These are phyloP conservation scores for Boletus reticuloceps DNA, from an alignment of 768 basidiomycete genomes.

Conservation along the genomic window DNA sequence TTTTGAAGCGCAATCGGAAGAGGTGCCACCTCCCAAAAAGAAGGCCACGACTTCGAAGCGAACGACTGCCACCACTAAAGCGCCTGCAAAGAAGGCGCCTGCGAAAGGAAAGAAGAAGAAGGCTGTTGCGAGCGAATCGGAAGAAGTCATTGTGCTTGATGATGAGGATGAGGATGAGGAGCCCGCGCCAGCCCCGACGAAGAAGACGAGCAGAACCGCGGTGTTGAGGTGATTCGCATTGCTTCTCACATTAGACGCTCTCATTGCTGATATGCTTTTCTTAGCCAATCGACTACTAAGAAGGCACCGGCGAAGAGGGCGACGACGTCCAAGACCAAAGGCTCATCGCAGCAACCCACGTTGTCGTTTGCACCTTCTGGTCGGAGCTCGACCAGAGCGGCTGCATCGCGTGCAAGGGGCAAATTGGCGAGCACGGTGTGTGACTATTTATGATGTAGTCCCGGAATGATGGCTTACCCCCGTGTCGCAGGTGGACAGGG, in stretches of 20 bases:
- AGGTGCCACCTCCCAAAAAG: conserved; percentile 42
- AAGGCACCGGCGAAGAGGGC: conserved; percentile 54
- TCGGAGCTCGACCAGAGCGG: conserved; percentile 56
- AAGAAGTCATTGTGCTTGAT: conserved; percentile 53
- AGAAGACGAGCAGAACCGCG: conserved; percentile 62
- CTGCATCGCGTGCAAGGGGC: conserved; percentile 65
- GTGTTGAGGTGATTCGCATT: conserved; percentile 53
- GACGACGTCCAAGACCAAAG: conserved; percentile 33
- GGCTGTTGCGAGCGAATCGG: conserved; percentile 46
- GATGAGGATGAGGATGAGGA: conserved; percentile 56
- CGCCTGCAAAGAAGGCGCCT: conserved; percentile 43
- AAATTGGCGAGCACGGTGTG: conserved; percentile 52
- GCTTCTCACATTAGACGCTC: conserved; percentile 28
- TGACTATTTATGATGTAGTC: background rate
- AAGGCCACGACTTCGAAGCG: conserved; percentile 38
- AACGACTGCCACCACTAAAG: conserved; percentile 25
- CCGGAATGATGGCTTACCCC: background rate
- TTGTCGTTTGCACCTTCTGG: conserved; percentile 63
- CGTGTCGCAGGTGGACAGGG: conserved; percentile 26
- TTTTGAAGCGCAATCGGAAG: conserved; percentile 42
- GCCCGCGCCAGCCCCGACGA: conserved; percentile 42
- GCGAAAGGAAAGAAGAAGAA: conserved; percentile 59
- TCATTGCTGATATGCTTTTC: conserved; percentile 3
- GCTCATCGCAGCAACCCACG: conserved; percentile 39
- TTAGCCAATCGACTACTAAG: conserved; percentile 41